Percentiles rank a stretch among this genome's conserved stretches.
Conservation (phyloP, 768 basidiomycete genomes). For the Fomitopsis serialis region DNA sequence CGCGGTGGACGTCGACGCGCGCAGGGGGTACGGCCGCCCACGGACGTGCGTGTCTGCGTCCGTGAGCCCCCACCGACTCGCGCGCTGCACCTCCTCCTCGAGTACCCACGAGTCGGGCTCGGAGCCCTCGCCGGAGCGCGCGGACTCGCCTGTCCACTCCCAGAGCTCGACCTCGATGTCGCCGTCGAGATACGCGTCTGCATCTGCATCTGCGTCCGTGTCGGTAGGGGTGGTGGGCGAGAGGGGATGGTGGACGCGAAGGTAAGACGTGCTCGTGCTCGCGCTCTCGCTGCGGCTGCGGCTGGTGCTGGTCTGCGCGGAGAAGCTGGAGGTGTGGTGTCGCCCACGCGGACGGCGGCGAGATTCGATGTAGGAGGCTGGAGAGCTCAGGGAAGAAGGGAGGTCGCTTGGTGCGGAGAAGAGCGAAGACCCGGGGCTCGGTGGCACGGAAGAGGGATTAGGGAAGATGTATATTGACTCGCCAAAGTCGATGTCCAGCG, state of each 20-base stretch:
- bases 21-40: neutral
- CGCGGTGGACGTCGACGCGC: neutral
- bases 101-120: slow-evolving; percentile 14
- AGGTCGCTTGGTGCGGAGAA: slow-evolving; percentile 17
- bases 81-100: slow-evolving; percentile 16
- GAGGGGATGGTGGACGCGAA: neutral
- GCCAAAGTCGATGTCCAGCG: neutral
- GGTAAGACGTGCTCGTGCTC: neutral
- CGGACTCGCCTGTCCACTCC: slow-evolving; percentile 15
- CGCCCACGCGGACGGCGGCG: neutral
- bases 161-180: slow-evolving; percentile 16
- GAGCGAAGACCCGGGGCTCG: slow-evolving; percentile 17
- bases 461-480: slow-evolving; percentile 24
- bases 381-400: neutral
- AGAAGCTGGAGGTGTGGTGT: slow-evolving; percentile 1
- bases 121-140: slow-evolving; percentile 6
- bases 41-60: neutral
- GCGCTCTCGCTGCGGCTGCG: neutral
- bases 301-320: neutral
- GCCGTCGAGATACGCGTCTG: neutral
- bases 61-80: slow-evolving; percentile 11
- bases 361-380: neutral
- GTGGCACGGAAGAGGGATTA: slow-evolving; percentile 17
- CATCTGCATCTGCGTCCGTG: slow-evolving; percentile 10
- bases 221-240: neutral